Evolutionary conservation across 2,329 filamentous ascomycete genomes (phyloP).

Genomic region (Fusarium armeniacum): DNA sequence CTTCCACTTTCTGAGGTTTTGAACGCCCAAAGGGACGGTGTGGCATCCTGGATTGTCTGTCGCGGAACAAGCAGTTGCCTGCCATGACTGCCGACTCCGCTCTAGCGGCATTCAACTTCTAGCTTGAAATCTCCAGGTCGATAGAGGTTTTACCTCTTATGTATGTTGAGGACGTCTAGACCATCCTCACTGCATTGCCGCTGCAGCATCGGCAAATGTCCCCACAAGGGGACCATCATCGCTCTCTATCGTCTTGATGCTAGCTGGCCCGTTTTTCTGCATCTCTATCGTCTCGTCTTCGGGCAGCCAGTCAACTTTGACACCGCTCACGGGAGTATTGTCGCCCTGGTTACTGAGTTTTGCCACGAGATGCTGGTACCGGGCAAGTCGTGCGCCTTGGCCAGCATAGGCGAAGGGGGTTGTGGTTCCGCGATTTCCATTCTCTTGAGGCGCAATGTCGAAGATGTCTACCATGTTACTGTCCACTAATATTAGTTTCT

Average conservation of each 20-base stretch:
- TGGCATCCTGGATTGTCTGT: slow-evolving; percentile 21
- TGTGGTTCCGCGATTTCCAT: slow-evolving; percentile 54
- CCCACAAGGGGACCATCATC: slow-evolving; percentile 65
- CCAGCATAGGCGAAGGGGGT: slow-evolving; percentile 64
- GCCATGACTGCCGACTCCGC: slow-evolving; percentile 22
- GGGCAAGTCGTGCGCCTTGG: slow-evolving; percentile 68
- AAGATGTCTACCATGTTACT: slow-evolving; percentile 79
- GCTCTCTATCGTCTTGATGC: slow-evolving; percentile 54
- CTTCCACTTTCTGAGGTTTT: slow-evolving; percentile 3
- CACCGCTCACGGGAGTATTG: slow-evolving; percentile 57
- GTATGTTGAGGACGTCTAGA: slow-evolving; percentile 1
- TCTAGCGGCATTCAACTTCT: slow-evolving; percentile 1
- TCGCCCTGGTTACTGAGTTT: slow-evolving; percentile 67
- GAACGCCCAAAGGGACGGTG: slow-evolving; percentile 25
- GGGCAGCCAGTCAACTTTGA: slow-evolving; percentile 69
- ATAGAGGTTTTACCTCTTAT: slow-evolving; percentile 1
- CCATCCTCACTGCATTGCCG: slow-evolving; percentile 60
- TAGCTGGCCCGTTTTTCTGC: slow-evolving; percentile 56
- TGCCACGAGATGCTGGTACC: slow-evolving; percentile 73
- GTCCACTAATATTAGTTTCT: slow-evolving; percentile 32
- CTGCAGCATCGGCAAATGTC: slow-evolving; percentile 72
- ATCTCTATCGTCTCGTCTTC: slow-evolving; percentile 65
- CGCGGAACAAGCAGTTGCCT: slow-evolving; percentile 10
- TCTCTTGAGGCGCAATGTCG: slow-evolving; percentile 70
- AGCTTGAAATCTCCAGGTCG: slow-evolving; percentile 3